Percentiles rank a stretch among this genome's conserved stretches.
phyloP scores from a whole-genome alignment of 2,329 filamentous ascomycete species.

The Colletotrichum camelliae region DNA sequence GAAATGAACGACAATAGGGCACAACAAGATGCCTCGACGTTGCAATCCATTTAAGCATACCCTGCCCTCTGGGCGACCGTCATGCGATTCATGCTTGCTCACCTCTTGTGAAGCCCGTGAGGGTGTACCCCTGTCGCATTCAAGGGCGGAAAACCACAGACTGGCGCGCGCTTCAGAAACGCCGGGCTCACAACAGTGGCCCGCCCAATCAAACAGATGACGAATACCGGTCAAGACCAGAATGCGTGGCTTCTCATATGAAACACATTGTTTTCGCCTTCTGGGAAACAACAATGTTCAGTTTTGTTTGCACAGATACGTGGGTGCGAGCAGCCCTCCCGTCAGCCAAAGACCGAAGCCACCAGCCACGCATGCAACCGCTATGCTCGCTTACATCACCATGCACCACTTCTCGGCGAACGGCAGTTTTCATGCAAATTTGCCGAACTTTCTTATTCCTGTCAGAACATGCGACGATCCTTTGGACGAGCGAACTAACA shows the following conservation, averaged over 20 bases:
- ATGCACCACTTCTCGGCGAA: not conserved
- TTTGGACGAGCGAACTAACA: not conserved
- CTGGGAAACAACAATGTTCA: not conserved
- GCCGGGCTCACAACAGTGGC: not conserved
- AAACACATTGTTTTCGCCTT: conserved; percentile 5
- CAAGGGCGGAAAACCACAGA: not conserved
- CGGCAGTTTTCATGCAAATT: conserved; percentile 1
- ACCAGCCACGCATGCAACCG: not conserved
- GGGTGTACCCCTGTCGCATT: not conserved
- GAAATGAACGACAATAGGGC: not conserved
- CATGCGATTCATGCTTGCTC: not conserved
- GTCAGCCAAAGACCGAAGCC: not conserved
- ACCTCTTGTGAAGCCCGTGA: not conserved
- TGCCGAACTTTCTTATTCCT: conserved; percentile 6
- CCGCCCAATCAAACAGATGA: not conserved
- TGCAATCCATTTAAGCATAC: not conserved
- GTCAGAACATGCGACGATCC: not conserved
- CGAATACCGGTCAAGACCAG: not conserved
- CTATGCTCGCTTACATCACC: not conserved
- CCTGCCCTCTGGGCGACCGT: not conserved
- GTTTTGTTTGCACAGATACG: not conserved
- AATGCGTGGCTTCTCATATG: not conserved
- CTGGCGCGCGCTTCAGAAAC: conserved; percentile 19
- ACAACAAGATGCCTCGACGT: not conserved
- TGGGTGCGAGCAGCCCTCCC: not conserved